Percentiles rank a stretch among this genome's conserved stretches.
Evolutionary conservation across 352 stramenopile genomes (phyloP).

Genomic region (Phytophthora hybrid): DNA sequence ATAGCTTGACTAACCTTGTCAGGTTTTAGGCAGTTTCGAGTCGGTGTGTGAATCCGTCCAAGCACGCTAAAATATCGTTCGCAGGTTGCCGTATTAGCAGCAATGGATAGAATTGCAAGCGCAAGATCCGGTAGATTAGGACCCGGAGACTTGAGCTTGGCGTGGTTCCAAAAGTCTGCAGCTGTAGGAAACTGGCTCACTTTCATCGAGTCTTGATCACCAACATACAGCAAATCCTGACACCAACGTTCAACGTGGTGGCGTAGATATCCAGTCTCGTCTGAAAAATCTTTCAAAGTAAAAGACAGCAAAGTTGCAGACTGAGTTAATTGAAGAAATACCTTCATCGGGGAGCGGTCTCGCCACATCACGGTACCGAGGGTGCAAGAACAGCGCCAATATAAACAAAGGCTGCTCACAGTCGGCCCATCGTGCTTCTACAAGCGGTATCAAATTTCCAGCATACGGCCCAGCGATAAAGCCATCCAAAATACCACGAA

Average conservation of each 20-base stretch:
- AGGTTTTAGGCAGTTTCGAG: background rate
- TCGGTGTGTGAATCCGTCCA: background rate
- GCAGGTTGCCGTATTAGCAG: slow-evolving; percentile 15
- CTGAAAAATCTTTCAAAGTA: slow-evolving; percentile 11
- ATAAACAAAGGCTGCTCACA: slow-evolving; percentile 22
- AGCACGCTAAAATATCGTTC: background rate
- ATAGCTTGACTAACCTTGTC: slow-evolving; percentile 2
- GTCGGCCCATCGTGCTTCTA: slow-evolving; percentile 15
- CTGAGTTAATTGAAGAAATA: background rate
- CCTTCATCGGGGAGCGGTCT: background rate
- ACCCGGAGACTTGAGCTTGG: background rate
- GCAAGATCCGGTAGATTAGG: slow-evolving; percentile 14
- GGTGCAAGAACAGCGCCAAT: slow-evolving; percentile 15
- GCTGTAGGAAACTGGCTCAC: slow-evolving; percentile 1
- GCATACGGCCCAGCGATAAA: slow-evolving; percentile 7
- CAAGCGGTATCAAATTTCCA: background rate
- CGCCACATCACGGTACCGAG: slow-evolving; percentile 3
- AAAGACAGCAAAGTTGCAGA: slow-evolving; percentile 6
- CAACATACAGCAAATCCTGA: background rate
- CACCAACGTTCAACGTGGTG: slow-evolving; percentile 8
- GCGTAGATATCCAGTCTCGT: slow-evolving; percentile 1
- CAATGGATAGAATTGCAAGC: slow-evolving; percentile 10
- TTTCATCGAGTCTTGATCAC: background rate
- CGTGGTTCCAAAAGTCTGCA: slow-evolving; percentile 1
- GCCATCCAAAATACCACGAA: slow-evolving; percentile 5